Base-by-base conservation (phyloP, 495 filamentous ascomycete genomes). In the Aspergillus nidulans region DNA sequence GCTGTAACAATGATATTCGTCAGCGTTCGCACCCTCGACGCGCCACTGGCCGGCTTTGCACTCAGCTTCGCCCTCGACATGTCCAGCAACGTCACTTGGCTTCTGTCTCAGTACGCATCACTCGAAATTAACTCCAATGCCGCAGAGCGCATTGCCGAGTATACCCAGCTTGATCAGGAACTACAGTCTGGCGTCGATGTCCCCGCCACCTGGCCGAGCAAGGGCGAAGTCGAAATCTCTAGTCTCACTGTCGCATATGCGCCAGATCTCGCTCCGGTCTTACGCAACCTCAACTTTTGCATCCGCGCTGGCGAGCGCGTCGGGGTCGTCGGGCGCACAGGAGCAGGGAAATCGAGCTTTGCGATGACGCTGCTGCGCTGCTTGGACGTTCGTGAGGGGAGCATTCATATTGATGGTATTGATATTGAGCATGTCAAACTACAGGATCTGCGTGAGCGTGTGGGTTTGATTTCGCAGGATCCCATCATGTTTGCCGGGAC, bases 131-230 rank as follows among this genome's bases (percentile, higher is more conserved):
- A 83, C 56, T 87, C 90, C 82, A 91, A 91, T 51, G 79, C 85
- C n/a, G 81, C 84, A 1, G 88, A 91, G 67, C 74, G 88, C 21
- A 83, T 91, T 39, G 71, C 89, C 10, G 88, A 91, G 64, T 91
- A 90, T 62, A 77, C 83, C 1, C 74, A 82, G 10, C 63, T 90
- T 1, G 69, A 78, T 0, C 86, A 77, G 1, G 88, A 91, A 63
- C 69, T 74, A 30, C 74, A 83, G 4, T 49, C 41, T 16, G 68
- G 62, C 4, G 71, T 65, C 2, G 74, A 74, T 23, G 49, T 82
- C 0, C 86, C 87, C 0, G 86, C 86, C 7, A 77, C 78, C 10
- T 91, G 88, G 88, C 88, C 88, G 0, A 79, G 79, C 8, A 81
- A 85, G 59, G 88, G 88, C 16, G 72, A 80, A 12, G 72, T 91